Conservation (phyloP, 2,329 filamentous ascomycete genomes). For the Colletotrichum liaoningense region DNA sequence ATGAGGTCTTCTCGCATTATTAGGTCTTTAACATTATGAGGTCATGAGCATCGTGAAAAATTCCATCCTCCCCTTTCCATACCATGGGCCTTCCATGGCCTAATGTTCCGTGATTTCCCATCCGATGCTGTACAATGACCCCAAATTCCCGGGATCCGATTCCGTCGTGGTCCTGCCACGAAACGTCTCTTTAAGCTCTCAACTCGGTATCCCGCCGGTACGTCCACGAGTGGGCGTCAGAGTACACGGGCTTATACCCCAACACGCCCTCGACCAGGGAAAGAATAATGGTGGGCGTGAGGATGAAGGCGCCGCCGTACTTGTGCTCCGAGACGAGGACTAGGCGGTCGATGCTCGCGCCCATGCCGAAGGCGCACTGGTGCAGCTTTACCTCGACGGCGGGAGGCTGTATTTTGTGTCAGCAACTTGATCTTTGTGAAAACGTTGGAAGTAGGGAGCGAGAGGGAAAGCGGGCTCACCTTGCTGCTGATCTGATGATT, state of each 20-base stretch:
- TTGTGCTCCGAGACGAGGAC: conserved; percentile 49
- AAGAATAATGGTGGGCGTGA: conserved; percentile 57
- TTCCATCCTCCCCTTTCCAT: background rate
- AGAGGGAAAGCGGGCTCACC: background rate
- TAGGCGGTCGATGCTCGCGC: conserved; percentile 56
- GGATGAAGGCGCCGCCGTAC: conserved; percentile 44
- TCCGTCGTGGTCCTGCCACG: background rate
- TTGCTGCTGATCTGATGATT: conserved; percentile 52
- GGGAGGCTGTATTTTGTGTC: conserved; percentile 48
- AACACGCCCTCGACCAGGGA: conserved; percentile 59
- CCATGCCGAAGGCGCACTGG: conserved; percentile 57
- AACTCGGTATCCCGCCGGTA: conserved; percentile 34
- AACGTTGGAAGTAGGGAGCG: no score
- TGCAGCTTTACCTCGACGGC: conserved; percentile 54
- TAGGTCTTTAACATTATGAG: background rate
- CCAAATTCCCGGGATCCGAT: background rate
- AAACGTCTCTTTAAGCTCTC: background rate
- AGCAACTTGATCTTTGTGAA: background rate
- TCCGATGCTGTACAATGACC: background rate
- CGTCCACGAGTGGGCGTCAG: conserved; percentile 34
- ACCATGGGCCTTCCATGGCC: background rate
- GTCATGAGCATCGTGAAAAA: background rate
- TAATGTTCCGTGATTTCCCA: background rate
- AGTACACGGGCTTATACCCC: conserved; percentile 52
- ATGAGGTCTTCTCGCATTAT: background rate